These are phyloP conservation scores for Cryphonectria carpinicola DNA, from an alignment of 2,329 filamentous ascomycete genomes.

Conservation along the genomic window DNA sequence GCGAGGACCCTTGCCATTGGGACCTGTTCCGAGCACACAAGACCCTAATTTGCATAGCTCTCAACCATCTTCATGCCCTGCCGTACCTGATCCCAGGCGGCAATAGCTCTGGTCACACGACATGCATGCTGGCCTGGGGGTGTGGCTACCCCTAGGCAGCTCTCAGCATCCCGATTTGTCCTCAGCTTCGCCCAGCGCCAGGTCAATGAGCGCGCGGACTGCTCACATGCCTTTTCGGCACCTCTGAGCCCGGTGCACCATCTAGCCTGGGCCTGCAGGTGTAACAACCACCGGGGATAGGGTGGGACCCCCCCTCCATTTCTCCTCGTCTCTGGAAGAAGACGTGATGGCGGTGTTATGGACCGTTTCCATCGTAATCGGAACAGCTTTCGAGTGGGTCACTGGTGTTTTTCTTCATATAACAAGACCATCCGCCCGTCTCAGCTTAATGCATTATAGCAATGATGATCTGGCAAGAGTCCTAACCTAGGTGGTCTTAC, in stretches of 20 bases:
- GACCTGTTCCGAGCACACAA: neutral
- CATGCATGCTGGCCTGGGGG: conserved; percentile 6
- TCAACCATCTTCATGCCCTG: neutral
- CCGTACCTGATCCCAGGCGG: too few species aligned
- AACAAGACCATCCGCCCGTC: neutral
- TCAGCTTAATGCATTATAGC: neutral
- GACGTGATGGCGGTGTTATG: conserved; percentile 15
- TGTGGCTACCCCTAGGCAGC: neutral
- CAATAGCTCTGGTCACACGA: conserved; percentile 3
- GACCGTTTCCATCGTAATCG: neutral
- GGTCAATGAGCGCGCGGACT: neutral
- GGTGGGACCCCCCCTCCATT: neutral
- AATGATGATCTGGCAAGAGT: neutral
- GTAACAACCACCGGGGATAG: conserved; percentile 16
- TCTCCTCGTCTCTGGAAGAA: neutral
- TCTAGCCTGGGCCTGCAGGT: neutral
- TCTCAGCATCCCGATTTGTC: conserved; percentile 16
- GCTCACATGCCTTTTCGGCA: conserved; percentile 19
- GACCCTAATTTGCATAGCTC: neutral
- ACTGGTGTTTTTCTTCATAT: neutral
- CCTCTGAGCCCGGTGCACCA: conserved; percentile 3
- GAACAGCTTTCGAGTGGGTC: neutral
- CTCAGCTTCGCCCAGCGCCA: neutral
- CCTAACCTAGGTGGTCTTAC: neutral
- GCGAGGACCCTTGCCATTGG: conserved; percentile 9